Conservation (phyloP, 169 alveolate species). For the Eimeria sp. region DNA sequence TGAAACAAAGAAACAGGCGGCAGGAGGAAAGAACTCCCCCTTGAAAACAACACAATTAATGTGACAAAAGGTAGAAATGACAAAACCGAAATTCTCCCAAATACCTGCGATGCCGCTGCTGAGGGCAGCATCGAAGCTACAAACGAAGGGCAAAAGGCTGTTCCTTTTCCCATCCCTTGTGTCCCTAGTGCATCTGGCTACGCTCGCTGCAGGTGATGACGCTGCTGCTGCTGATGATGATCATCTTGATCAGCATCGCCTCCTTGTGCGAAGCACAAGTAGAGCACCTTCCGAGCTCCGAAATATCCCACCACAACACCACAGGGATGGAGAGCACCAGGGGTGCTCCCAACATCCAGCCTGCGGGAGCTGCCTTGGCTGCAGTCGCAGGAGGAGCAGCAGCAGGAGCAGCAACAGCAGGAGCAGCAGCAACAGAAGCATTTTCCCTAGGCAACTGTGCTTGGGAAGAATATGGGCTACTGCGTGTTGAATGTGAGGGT, state of each 20-base stretch:
- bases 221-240: background rate
- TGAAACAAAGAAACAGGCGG: background rate
- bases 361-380: background rate
- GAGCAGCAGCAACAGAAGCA: slow-evolving; percentile 6
- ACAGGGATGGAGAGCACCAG: background rate
- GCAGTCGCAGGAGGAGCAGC: background rate
- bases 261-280: background rate
- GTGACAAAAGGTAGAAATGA: background rate
- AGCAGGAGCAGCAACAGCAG: background rate
- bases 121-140: background rate
- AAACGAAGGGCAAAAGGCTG: background rate
- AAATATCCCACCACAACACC: background rate
- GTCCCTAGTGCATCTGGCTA: background rate
- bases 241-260: background rate
- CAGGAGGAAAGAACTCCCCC: background rate
- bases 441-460: background rate
- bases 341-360: background rate
- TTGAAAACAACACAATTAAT: background rate
- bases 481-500: slow-evolving; percentile 35
- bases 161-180: background rate
- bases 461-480: background rate
- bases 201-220: background rate
- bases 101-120: background rate
- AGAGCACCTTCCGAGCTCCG: background rate
- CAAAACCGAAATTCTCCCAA: background rate